Evolutionary conservation across 1,284 basidiomycete species (phyloP), one percentile per base, ranked within the genome.

Genomic region (Microbotryum violaceum): DNA sequence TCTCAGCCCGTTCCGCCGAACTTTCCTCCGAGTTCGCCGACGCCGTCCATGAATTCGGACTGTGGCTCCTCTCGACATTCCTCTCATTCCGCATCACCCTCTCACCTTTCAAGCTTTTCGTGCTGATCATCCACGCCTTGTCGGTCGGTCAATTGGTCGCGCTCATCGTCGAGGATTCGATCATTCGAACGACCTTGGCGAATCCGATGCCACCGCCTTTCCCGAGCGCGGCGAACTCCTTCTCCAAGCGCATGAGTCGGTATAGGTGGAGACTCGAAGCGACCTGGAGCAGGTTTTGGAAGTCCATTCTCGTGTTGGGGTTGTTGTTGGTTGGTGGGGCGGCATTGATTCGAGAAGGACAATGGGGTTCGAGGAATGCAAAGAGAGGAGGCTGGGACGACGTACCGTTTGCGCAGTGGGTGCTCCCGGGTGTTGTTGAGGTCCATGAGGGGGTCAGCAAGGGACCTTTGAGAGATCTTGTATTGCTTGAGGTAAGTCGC

Each of bases 11-110:
- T 9, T 58, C 57, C 29, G 54, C 58, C 5, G 53, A 60, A 45
- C 58, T 60, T 4, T 58, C 57, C 29, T 60, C 58, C 10, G 58
- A 60, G 31, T 54, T 60, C 47, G 58, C 58, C 29, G 58, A 60
- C 54, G 58, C 58, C 9, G 23, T 33, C 20, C 23, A 42, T n/a
- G 52, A 60, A 31, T 54, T 60, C 33, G 53, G 46, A 0, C 18
- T 46, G 1, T 54, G 46, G 53, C 23, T 60, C 2, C 44, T 60
- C 33, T 9, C 10, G 12, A 31, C 46, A 10, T 25, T 60, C 6
- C 37, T 20, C 6, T 42, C 53, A 14, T 10, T 55, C 21, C 53
- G 53, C 4, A 5, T 54, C 53, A 53, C 25, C 8, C 31, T 56
- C 14, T 60, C 58, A 6, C 53, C 58, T 46, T 60, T 49, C 52